Base-by-base conservation (phyloP, 1,284 basidiomycete genomes). In the Puccinia triticina region DNA sequence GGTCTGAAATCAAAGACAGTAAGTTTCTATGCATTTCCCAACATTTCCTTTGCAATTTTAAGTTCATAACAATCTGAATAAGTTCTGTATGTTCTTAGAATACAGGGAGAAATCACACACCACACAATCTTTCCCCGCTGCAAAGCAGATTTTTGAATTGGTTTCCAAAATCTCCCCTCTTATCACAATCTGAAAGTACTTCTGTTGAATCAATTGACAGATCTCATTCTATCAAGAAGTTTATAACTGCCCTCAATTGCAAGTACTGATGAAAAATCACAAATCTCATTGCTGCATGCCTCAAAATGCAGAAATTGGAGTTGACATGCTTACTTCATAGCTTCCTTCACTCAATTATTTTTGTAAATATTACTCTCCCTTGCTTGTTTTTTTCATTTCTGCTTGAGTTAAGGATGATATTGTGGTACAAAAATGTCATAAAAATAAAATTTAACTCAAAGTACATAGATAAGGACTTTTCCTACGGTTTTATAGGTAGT, bases 271-370 rank as follows among this genome's bases (percentile, higher is more conserved):
- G 64, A 67, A 16, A 18, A 67, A 67, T 32, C 23, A 67, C 10
- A 67, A 67, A 26, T 67, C 64, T 1, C 64, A 67, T 29, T n/a
- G 64, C 14, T 67, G 64, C 21, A 67, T 67, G 7, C 64, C 64
- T 37, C 64, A 18, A 26, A 37, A 67, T 8, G 64, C 64, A 37
- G 64, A 32, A 2, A 67, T 67, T 32, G 40, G 64, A 8, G 40
- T 67, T 40, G 64, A 67, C 16, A 43, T 67, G 29, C 34, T 46
- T 11, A 67, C 34, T 18, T 37, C 32, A 40, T 40, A 40, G 10
- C 32, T 67, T 26, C 23, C 18, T 26, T 29, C 50, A 18, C 8
- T 72, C 26, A 26, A n/a, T n/a, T n/a, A n/a, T n/a, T 5, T 3
- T 26, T n/a, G 18, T n/a, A 50, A 32, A n/a, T n/a, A n/a, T n/a